phyloP scores from a whole-genome alignment of 306 rosid species.

The Ormosia semicastrata region DNA sequence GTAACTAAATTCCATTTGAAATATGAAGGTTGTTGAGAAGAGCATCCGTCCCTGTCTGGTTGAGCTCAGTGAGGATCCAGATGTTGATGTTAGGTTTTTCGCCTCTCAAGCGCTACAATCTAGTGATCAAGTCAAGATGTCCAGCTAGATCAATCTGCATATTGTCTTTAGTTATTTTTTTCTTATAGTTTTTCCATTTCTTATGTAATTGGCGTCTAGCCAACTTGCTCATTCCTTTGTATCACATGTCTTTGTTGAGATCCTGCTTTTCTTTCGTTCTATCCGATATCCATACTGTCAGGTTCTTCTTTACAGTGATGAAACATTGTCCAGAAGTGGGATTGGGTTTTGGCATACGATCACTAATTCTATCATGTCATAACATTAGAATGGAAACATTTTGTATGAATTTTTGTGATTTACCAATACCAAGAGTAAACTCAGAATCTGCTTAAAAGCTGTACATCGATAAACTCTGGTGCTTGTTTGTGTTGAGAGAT shows the following conservation, averaged over 20 bases:
- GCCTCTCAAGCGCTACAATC: slow-evolving; percentile 92
- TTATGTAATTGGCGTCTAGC: slow-evolving; percentile 9
- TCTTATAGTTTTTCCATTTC: slow-evolving; percentile 18
- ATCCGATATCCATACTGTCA: slow-evolving; percentile 19
- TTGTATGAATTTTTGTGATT: slow-evolving; percentile 18
- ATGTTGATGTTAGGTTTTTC: slow-evolving; percentile 93
- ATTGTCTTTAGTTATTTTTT: slow-evolving; percentile 5
- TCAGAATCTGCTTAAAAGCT: background rate
- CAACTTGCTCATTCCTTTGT: slow-evolving; percentile 27
- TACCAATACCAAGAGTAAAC: background rate
- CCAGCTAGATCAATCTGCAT: slow-evolving; percentile 56
- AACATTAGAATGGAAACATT: slow-evolving; percentile 6
- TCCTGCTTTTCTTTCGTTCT: slow-evolving; percentile 16
- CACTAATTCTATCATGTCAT: slow-evolving; percentile 20
- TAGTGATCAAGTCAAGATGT: slow-evolving; percentile 70
- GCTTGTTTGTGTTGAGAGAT: background rate
- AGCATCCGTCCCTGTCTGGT: slow-evolving; percentile 83
- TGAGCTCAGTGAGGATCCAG: slow-evolving; percentile 96
- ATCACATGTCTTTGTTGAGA: slow-evolving; percentile 32
- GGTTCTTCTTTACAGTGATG: slow-evolving; percentile 21
- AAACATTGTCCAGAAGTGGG: slow-evolving; percentile 17
- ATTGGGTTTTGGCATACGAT: slow-evolving; percentile 24
- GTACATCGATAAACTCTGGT: background rate
- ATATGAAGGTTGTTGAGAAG: slow-evolving; percentile 85
- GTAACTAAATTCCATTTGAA: slow-evolving; percentile 20